Evolutionary conservation across 495 filamentous ascomycete species (phyloP).

Genomic region (Daldinia grandis): DNA sequence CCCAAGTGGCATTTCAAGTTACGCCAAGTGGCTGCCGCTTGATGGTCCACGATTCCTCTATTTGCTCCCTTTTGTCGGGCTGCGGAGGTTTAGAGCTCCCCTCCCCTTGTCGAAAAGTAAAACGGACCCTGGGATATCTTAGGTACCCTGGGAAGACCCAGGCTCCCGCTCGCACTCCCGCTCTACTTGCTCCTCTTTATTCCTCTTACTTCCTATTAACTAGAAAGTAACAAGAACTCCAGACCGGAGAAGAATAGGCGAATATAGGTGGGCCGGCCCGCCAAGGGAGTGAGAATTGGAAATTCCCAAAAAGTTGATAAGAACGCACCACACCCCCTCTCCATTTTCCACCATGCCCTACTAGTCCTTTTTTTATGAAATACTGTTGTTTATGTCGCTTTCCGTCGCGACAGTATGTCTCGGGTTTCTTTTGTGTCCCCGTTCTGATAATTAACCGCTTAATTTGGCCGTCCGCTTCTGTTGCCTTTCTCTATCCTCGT

Average conservation of each 20-base stretch:
- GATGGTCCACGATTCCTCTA: slow-evolving; percentile 40
- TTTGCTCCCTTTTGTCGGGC: slow-evolving; percentile 41
- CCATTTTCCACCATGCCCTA: slow-evolving; percentile 32
- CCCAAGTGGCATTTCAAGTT: slow-evolving; percentile 24
- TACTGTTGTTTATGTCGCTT: slow-evolving; percentile 38
- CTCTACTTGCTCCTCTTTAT: slow-evolving; percentile 14
- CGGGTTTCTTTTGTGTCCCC: slow-evolving; percentile 30
- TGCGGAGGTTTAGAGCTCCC: slow-evolving; percentile 41
- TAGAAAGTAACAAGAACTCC: slow-evolving; percentile 17
- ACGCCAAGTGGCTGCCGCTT: slow-evolving; percentile 42
- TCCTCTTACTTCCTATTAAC: not conserved
- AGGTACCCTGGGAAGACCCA: slow-evolving; percentile 22
- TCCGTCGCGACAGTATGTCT: slow-evolving; percentile 37
- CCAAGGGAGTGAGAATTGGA: slow-evolving; percentile 39
- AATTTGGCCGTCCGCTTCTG: slow-evolving; percentile 14
- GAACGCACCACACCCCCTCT: slow-evolving; percentile 43
- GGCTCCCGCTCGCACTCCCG: slow-evolving; percentile 17
- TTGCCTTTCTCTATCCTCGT: slow-evolving; percentile 8
- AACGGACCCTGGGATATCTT: slow-evolving; percentile 28
- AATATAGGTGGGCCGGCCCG: slow-evolving; percentile 31
- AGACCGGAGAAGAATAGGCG: slow-evolving; percentile 16
- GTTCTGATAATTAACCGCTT: slow-evolving; percentile 33
- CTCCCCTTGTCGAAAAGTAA: slow-evolving; percentile 35
- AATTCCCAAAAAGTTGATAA: slow-evolving; percentile 40
- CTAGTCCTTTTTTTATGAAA: slow-evolving; percentile 21